A percentile compares a stretch with the other conserved stretches of the same genome.
Evolutionary conservation across 2,329 filamentous ascomycete species (phyloP).

Genomic region (Pseudogymnoascus sp.): DNA sequence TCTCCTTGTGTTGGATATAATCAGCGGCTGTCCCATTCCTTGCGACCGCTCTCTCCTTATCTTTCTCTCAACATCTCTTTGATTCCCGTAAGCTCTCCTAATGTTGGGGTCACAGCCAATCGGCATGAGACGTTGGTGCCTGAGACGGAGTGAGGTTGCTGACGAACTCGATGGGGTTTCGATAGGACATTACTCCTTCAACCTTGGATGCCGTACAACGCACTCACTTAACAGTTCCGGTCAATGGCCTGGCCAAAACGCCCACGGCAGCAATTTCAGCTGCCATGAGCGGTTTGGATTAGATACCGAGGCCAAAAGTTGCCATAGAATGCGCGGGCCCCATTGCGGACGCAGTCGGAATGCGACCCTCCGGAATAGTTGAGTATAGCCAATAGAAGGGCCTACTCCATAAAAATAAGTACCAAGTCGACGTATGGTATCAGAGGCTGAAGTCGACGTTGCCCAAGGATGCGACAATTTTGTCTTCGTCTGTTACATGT

Average conservation of each 20-base stretch:
- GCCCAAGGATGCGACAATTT: conserved; percentile 47
- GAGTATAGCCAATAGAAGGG: not conserved
- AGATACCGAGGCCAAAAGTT: not conserved
- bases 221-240: not conserved
- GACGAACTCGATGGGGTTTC: not conserved
- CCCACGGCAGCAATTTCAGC: not conserved
- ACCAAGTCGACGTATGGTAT: conserved; percentile 19
- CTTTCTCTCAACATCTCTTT: not conserved
- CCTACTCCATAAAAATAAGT: not conserved
- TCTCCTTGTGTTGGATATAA: not conserved
- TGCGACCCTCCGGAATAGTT: too few relatives aligned
- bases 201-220: not conserved
- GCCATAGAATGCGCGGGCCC: not conserved
- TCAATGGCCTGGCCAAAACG: not conserved
- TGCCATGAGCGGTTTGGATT: not conserved
- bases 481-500: conserved; percentile 38
- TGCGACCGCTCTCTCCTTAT: not conserved
- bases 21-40: not conserved
- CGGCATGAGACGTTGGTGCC: not conserved
- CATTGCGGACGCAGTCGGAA: not conserved
- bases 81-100: not conserved
- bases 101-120: not conserved
- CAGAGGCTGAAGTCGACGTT: conserved; percentile 56
- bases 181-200: not conserved
- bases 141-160: not conserved